A percentile compares a stretch with the other conserved stretches of the same genome.
These are phyloP conservation scores for Xylaria sp. DNA, from an alignment of 2,329 filamentous ascomycete species.

Conservation along the genomic window DNA sequence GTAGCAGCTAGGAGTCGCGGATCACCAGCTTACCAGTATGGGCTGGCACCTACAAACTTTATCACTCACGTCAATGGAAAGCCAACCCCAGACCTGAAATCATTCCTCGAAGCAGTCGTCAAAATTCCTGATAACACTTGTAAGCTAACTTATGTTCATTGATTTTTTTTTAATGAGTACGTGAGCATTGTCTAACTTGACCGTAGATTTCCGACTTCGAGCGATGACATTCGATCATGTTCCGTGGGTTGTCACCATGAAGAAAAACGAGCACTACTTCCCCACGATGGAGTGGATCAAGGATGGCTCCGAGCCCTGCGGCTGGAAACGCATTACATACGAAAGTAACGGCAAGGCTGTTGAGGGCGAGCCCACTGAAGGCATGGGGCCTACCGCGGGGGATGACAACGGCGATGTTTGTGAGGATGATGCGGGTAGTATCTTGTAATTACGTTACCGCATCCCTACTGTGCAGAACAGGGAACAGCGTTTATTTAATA, in stretches of 20 bases:
- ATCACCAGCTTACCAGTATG: conserved; percentile 88
- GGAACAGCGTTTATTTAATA: conserved; percentile 17
- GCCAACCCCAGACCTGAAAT: conserved; percentile 81
- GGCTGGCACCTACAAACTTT: conserved; percentile 95
- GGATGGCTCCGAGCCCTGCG: conserved; percentile 67
- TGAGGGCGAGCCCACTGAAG: conserved; percentile 65
- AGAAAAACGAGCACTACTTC: conserved; percentile 99
- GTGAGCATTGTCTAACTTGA: conserved; percentile 39
- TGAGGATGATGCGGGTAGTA: conserved; percentile 27
- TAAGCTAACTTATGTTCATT: conserved; percentile 54
- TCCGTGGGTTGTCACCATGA: conserved; percentile 99
- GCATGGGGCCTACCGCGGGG: conserved; percentile 57
- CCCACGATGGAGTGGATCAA: conserved; percentile 77
- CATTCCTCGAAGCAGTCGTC: conserved; percentile 83
- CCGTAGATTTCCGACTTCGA: conserved; percentile 86
- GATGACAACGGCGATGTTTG: conserved; percentile 44
- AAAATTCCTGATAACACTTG: conserved; percentile 96
- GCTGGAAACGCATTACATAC: conserved; percentile 73
- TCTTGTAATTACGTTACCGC: not conserved
- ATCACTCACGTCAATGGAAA: conserved; percentile 95
- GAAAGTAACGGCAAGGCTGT: conserved; percentile 63
- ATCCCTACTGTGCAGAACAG: conserved; percentile 19
- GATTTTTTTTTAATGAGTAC: not conserved
- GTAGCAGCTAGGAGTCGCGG: conserved; percentile 88
- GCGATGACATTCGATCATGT: conserved; percentile 99